Base-by-base conservation (phyloP, 176 grass and related monocot genomes). In the Cenchrus fungigraminus region DNA sequence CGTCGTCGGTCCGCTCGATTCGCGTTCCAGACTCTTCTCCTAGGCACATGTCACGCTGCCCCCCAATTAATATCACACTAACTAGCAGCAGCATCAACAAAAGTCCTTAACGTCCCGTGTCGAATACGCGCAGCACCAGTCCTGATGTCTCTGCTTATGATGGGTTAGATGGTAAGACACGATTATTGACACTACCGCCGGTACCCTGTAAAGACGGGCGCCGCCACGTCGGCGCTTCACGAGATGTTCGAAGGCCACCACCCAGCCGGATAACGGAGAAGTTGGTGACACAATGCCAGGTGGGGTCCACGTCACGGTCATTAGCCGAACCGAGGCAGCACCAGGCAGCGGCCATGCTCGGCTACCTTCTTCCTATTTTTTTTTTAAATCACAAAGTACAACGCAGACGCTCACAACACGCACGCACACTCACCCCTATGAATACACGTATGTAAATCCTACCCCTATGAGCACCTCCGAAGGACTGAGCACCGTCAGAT, bases 281-380 rank as follows among this genome's bases (percentile, higher is more conserved):
- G 20, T 13, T 69, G 32, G 17, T 29, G 7, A 12, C 20, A 28
- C 19, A 4, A 82, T 12, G 84, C 17, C 64, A 68, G 6, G 2
- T 14, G 79, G 79, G 73, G 19, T 80, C 88, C 66, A 73, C 65
- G 40, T 58, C 64, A 47, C 44, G n/a, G 45, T 17, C 60, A 68
- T 31, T 49, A 34, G 7, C 46, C 58, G 68, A 53, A 13, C 71
- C 57, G 50, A 25, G 6, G 17, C 5, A n/a, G 22, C 22, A 25
- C 22, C 22, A 25, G 37, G 37, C 6, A 22, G 65, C 13, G 44
- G 22, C 2, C 66, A 46, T 0, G n/a, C 72, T 55, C 8, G 72
- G 16, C 9, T 43, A 60, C 59, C 59, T 25, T 25, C 4, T 5
- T 19, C 12, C 9, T 44, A 1, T 1, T n/a, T n/a, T n/a, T n/a